Conservation (phyloP, 1,284 basidiomycete species). For the Agroathelia rolfsii region DNA sequence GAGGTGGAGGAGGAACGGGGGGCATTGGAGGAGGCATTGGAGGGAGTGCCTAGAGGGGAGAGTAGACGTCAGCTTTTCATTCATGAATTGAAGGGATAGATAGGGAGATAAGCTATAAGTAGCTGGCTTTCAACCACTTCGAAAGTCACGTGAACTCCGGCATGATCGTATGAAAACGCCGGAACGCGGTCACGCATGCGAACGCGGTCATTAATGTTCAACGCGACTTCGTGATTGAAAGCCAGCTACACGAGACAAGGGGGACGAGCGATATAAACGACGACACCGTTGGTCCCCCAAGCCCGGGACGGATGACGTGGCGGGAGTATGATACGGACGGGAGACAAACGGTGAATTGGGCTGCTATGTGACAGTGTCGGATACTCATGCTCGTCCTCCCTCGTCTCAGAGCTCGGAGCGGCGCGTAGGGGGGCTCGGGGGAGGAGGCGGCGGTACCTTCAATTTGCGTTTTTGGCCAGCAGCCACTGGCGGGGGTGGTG, state of each 20-base stretch:
- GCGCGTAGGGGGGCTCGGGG: constrained; percentile 38
- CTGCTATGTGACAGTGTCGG: constrained; percentile 30
- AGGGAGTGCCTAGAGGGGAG: constrained; percentile 19
- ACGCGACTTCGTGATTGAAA: constrained; percentile 4
- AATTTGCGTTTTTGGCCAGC: constrained; percentile 58
- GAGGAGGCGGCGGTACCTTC: constrained; percentile 77
- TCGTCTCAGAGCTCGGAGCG: constrained; percentile 87
- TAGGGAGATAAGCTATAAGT: no score
- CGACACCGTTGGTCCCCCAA: constrained; percentile 34
- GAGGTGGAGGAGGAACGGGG: constrained; percentile 39
- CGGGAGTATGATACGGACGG: constrained; percentile 59
- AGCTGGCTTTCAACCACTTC: no score
- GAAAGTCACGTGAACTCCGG: no score
- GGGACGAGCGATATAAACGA: constrained; percentile 33
- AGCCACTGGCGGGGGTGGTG: no score
- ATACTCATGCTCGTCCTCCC: constrained; percentile 51
- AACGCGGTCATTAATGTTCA: constrained; percentile 10
- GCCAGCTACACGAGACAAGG: constrained; percentile 14
- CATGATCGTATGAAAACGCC: constrained; percentile 10
- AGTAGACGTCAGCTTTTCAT: constrained; percentile 29
- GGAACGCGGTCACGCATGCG: constrained; percentile 8
- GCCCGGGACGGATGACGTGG: constrained; percentile 70
- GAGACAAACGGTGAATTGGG: constrained; percentile 33
- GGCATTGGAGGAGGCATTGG: constrained; percentile 6
- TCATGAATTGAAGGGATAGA: constrained; percentile 16